A percentile compares a stretch with the other conserved stretches of the same genome.
Evolutionary conservation across 192 early-diverging fungal species (phyloP).

Genomic region (Spizellomyces sp.): DNA sequence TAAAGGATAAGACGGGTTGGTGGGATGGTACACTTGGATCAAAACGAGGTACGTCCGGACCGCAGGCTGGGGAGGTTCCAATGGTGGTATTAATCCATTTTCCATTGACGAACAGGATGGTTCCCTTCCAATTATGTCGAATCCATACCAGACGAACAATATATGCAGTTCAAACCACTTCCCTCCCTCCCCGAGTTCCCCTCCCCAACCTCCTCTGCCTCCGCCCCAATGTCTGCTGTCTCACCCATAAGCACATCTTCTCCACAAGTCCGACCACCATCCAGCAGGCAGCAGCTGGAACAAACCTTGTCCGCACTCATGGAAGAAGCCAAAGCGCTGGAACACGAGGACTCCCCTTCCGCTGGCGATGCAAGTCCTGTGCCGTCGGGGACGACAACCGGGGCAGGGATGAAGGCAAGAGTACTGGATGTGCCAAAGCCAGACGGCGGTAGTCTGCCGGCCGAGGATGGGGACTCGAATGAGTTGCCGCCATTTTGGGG

Average conservation of each 20-base stretch:
- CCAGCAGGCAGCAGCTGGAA: slow-evolving; percentile 15
- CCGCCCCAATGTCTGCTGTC: neutral
- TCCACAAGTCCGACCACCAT: neutral
- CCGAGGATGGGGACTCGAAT: neutral
- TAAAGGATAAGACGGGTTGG: slow-evolving; percentile 44
- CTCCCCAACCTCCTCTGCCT: slow-evolving; percentile 13
- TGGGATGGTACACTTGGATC: slow-evolving; percentile 44
- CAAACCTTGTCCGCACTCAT: slow-evolving; percentile 21
- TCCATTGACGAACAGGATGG: slow-evolving; percentile 40
- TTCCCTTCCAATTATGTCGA: slow-evolving; percentile 61
- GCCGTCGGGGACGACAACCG: neutral
- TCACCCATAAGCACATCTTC: slow-evolving; percentile 16
- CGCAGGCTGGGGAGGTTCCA: neutral
- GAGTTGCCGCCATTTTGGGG: slow-evolving; percentile 55
- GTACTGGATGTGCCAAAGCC: slow-evolving; percentile 20
- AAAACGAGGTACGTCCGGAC: slow-evolving; percentile 25
- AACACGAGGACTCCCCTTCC: slow-evolving; percentile 11
- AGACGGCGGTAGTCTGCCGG: neutral
- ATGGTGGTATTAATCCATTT: neutral
- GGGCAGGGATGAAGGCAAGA: neutral
- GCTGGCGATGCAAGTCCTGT: neutral
- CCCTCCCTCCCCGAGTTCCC: neutral
- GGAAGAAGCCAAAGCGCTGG: slow-evolving; percentile 28
- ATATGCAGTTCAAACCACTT: neutral
- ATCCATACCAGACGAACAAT: slow-evolving; percentile 18